Percentiles rank a stretch among this genome's conserved stretches.
phyloP scores from a whole-genome alignment of 495 filamentous ascomycete species.

The Talaromyces liani region DNA sequence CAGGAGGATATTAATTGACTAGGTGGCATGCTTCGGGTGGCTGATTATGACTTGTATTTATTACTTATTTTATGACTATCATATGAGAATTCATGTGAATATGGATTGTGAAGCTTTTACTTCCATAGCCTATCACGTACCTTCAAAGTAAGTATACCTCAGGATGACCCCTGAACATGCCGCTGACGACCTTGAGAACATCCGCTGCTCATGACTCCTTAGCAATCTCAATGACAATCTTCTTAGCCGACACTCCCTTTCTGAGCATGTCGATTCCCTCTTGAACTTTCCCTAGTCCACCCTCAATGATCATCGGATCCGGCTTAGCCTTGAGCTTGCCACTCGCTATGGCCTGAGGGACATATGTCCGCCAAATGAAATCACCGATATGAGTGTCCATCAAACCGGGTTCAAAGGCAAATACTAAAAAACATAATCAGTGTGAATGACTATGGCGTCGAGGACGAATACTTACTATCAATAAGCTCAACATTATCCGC shows the following conservation, averaged over 20 bases:
- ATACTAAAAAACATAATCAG: conserved; percentile 7
- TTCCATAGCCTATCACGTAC: too few relatives aligned
- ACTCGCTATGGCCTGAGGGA: conserved; percentile 21
- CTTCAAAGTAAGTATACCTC: too few relatives aligned
- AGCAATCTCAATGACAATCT: conserved; percentile 29
- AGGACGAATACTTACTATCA: not conserved
- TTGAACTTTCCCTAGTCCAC: conserved; percentile 37
- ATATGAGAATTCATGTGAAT: not conserved
- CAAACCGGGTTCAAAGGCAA: not conserved
- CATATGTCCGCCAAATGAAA: conserved; percentile 22
- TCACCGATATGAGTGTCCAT: conserved; percentile 14
- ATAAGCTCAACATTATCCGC: not conserved
- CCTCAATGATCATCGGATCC: conserved; percentile 23
- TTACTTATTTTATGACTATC: not conserved
- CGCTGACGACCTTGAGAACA: too few relatives aligned
- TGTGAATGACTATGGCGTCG: not conserved
- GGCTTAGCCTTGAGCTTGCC: conserved; percentile 20
- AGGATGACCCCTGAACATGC: too few relatives aligned
- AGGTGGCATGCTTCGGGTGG: not conserved
- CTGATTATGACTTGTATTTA: not conserved
- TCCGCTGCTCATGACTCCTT: not conserved
- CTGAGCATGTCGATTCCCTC: conserved; percentile 27
- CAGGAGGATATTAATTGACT: not conserved
- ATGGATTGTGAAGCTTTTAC: not conserved
- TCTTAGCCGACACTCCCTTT: conserved; percentile 37